A percentile compares a stretch with the other conserved stretches of the same genome.
Evolutionary conservation across 345 rosid species (phyloP).

Genomic region (Schrenkiella parvula): DNA sequence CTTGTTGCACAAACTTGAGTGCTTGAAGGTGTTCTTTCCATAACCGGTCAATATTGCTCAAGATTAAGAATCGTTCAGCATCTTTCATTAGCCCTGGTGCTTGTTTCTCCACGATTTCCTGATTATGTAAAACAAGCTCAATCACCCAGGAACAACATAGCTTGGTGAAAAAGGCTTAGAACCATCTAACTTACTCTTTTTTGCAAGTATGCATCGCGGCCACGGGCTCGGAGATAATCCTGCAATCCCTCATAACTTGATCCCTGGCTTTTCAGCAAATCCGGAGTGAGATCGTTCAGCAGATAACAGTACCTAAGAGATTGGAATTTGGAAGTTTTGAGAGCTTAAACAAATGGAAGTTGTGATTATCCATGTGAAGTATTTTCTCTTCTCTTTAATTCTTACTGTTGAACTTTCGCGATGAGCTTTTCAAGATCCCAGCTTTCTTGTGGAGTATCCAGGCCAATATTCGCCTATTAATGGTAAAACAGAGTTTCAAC

Average conservation of each 20-base stretch:
- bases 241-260: conserved; percentile 68
- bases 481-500: neutral
- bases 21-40: conserved; percentile 99
- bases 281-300: conserved; percentile 74
- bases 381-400: neutral
- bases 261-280: conserved; percentile 58
- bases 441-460: conserved; percentile 63
- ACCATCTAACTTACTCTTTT: conserved; percentile 54
- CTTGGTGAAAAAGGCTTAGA: neutral
- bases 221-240: conserved; percentile 72
- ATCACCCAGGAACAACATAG: conserved; percentile 2
- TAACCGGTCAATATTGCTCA: conserved; percentile 88
- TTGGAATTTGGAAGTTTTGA: neutral
- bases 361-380: neutral
- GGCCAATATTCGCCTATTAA: conserved; percentile 78
- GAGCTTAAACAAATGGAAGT: neutral
- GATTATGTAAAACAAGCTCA: neutral
- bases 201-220: conserved; percentile 86
- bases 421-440: conserved; percentile 94
- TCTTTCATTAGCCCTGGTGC: conserved; percentile 89
- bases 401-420: conserved; percentile 92
- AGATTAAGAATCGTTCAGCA: conserved; percentile 80
- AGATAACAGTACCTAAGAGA: conserved; percentile 80
- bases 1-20: conserved; percentile 93
- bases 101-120: conserved; percentile 81